phyloP scores from a whole-genome alignment of 352 stramenopile species.

The Plasmopara viticola region DNA sequence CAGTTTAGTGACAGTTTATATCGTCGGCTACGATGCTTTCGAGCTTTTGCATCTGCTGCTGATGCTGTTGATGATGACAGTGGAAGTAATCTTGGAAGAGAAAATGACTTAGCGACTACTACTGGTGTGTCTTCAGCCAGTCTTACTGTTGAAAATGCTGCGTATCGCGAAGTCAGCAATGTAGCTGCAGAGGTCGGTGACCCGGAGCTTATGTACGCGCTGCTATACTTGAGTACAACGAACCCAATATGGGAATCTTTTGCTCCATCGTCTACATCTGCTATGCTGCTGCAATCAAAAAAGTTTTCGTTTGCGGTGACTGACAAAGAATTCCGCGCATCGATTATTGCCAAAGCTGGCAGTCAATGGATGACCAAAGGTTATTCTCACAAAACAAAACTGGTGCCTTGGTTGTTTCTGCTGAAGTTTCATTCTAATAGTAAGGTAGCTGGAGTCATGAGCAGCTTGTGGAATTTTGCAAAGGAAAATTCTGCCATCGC shows the following conservation, averaged over 20 bases:
- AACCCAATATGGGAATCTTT: slow-evolving; percentile 59
- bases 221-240: slow-evolving; percentile 75
- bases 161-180: slow-evolving; percentile 81
- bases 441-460: slow-evolving; percentile 60
- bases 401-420: slow-evolving; percentile 70
- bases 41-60: slow-evolving; percentile 42
- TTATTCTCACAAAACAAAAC: slow-evolving; percentile 44
- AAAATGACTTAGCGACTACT: background rate
- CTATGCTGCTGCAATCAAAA: background rate
- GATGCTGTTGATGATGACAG: slow-evolving; percentile 24
- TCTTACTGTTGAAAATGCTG: slow-evolving; percentile 59
- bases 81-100: slow-evolving; percentile 7
- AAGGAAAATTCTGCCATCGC: slow-evolving; percentile 27
- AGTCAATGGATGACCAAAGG: slow-evolving; percentile 47
- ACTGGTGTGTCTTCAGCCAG: slow-evolving; percentile 6
- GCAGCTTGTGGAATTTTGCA: slow-evolving; percentile 59
- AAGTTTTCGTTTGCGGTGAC: slow-evolving; percentile 43
- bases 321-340: slow-evolving; percentile 38
- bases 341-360: slow-evolving; percentile 50
- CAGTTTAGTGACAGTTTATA: slow-evolving; percentile 78
- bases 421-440: slow-evolving; percentile 71
- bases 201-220: slow-evolving; percentile 72
- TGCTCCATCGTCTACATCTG: slow-evolving; percentile 5
- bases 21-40: slow-evolving; percentile 67
- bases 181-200: slow-evolving; percentile 74